Evolutionary conservation across 441 rosid genomes (phyloP).

Genomic region (Cnidoscolus chayamansa): DNA sequence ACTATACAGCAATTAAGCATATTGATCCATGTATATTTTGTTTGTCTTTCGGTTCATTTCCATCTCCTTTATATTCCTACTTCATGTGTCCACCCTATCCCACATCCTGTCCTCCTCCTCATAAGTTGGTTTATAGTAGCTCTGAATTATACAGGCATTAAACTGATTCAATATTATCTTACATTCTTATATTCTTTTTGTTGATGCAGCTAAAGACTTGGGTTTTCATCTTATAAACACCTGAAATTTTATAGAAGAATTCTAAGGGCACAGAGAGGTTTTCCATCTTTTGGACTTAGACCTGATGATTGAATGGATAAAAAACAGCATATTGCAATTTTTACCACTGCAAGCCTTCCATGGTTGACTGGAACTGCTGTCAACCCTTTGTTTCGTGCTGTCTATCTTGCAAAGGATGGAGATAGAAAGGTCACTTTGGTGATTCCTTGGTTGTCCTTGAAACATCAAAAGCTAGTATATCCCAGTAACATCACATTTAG

Average conservation of each 20-base stretch:
- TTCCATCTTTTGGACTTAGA: constrained; percentile 18
- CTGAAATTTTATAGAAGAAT: constrained; percentile 1
- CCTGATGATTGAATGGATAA: constrained; percentile 49
- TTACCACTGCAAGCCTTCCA: constrained; percentile 93
- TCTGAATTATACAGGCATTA: neutral
- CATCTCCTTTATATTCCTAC: neutral
- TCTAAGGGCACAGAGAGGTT: neutral
- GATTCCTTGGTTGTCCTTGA: constrained; percentile 82
- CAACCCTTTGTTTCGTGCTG: constrained; percentile 93
- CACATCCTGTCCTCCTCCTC: neutral
- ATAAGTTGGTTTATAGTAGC: neutral
- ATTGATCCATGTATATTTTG: neutral
- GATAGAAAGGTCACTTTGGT: constrained; percentile 68
- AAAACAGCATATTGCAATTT: constrained; percentile 60
- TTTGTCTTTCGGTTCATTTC: neutral
- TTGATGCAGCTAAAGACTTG: constrained; percentile 9
- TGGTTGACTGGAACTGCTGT: constrained; percentile 99
- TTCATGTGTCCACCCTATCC: neutral
- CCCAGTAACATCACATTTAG: constrained; percentile 55
- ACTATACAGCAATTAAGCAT: too few relatives aligned
- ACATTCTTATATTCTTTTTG: neutral
- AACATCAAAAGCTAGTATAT: constrained; percentile 72
- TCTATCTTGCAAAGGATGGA: constrained; percentile 76
- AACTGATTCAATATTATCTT: neutral
- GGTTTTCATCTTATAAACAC: neutral